Evolutionary conservation across 2,329 filamentous ascomycete species (phyloP).

Genomic region (Trichoderma sp.): DNA sequence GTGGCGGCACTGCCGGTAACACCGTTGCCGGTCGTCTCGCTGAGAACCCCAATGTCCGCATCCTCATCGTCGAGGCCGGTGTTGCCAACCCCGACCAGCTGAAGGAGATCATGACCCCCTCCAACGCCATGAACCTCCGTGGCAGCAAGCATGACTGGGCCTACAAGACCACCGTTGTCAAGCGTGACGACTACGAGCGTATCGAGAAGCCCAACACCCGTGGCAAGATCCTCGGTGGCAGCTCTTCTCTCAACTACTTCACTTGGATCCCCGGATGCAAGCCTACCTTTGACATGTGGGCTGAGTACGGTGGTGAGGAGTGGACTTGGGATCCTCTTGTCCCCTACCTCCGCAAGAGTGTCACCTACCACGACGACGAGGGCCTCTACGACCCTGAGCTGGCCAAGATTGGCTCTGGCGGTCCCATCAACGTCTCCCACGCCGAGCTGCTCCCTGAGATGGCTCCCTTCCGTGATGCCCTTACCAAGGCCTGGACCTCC

Average conservation of each 20-base stretch:
- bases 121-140: conserved; percentile 51
- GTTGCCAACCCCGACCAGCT: conserved; percentile 47
- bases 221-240: conserved; percentile 58
- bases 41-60: conserved; percentile 37
- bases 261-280: conserved; percentile 60
- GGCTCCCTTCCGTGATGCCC: conserved; percentile 47
- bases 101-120: conserved; percentile 52
- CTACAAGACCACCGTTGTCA: conserved; percentile 61
- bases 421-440: conserved; percentile 54
- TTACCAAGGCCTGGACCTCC: conserved; percentile 52
- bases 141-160: conserved; percentile 57
- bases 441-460: conserved; percentile 53
- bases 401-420: conserved; percentile 48
- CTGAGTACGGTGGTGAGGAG: conserved; percentile 67
- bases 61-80: conserved; percentile 50
- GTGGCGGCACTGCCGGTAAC: conserved; percentile 37
- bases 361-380: conserved; percentile 55
- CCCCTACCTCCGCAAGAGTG: conserved; percentile 54
- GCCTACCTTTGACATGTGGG: conserved; percentile 63
- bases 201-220: conserved; percentile 63
- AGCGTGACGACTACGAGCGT: conserved; percentile 56
- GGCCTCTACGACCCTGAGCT: conserved; percentile 44
- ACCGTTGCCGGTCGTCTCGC: conserved; percentile 38
- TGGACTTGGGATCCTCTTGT: conserved; percentile 56
- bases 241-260: conserved; percentile 59